Evolutionary conservation across 2,329 filamentous ascomycete genomes (phyloP), one percentile per base, ranked within the genome.

Genomic region (Coniochaeta hoffmannii): DNA sequence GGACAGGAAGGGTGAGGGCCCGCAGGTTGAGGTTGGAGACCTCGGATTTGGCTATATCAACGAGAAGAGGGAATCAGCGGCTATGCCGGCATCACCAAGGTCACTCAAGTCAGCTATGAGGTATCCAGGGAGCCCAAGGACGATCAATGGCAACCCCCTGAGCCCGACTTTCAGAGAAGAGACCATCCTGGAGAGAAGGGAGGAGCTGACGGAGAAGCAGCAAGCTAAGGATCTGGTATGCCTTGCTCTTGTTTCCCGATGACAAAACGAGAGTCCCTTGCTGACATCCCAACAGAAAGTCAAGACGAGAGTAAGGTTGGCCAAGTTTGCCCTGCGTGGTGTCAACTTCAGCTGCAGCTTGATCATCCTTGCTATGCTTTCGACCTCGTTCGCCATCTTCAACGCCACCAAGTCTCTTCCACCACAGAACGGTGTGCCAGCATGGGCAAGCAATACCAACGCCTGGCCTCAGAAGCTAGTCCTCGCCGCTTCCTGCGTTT

Each of bases 261-360:
- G 22, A 19, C 14, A 36, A 50, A 22, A 5, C 41, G 41, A 8
- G 10, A 34, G 30, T 12, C 8, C 10, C 50, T 7, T 28, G 30
- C 54, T 53, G 54, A 66, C 64, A 69, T 72, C 63, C 4, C 7
- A 57, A 50, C 68, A 96, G 93, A 95, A 89, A 87, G 83, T 96
- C 70, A 97, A 97, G 76, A 87, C 87, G 34, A 85, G 90, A 62
- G 92, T 97, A 32, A 86, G 94, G 50, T 80, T 97, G 72, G 94
- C 93, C 63, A 99, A 99, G 77, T 87, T 97, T 64, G 83, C 96
- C 59, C 85, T 99, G n/a, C 88, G 94, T 61, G 88, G 90, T 56
- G 89, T 97, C 74, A 97, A 93, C 79, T 97, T 99, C 72, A 91
- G 90, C 71, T 99, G 94, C 78, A 93, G 89, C 70, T 80, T 97